These are phyloP conservation scores for Leccinum broughii DNA, from an alignment of 768 basidiomycete species.

Conservation along the genomic window DNA sequence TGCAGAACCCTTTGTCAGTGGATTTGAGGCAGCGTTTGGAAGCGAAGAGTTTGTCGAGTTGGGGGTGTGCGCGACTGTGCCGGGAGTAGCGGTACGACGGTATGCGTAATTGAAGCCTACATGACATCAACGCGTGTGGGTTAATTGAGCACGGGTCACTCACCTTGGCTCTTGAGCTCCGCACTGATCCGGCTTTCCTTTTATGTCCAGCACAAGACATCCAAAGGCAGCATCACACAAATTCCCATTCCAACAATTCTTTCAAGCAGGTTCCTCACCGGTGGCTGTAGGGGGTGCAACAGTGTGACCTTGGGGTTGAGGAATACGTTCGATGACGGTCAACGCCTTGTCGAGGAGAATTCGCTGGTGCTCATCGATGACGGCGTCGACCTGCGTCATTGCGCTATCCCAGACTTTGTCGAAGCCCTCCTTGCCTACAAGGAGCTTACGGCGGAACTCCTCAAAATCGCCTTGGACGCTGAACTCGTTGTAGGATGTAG, in stretches of 20 bases:
- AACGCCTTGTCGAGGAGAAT: constrained; percentile 88
- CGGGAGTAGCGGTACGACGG: constrained; percentile 64
- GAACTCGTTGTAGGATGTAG: constrained; percentile 95
- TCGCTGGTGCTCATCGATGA: constrained; percentile 89
- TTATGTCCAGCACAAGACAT: constrained; percentile 81
- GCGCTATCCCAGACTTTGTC: constrained; percentile 95
- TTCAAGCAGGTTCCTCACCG: constrained; percentile 93
- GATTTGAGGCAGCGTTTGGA: constrained; percentile 38
- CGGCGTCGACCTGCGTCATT: constrained; percentile 84
- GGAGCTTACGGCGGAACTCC: constrained; percentile 79
- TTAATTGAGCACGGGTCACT: constrained; percentile 18
- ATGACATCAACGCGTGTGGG: constrained; percentile 7
- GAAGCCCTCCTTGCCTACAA: constrained; percentile 77
- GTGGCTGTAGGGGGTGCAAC: constrained; percentile 47
- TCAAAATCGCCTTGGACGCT: constrained; percentile 90
- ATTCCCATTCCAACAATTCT: constrained; percentile 99
- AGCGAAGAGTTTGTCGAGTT: constrained; percentile 55
- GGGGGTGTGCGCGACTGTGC: constrained; percentile 56
- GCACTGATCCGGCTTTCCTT: constrained; percentile 88
- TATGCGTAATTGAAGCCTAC: constrained; percentile 96
- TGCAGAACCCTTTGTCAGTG: constrained; percentile 36
- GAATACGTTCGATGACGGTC: constrained; percentile 79
- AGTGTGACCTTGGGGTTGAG: constrained; percentile 45
- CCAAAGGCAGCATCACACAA: constrained; percentile 95
- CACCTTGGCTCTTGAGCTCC: constrained; percentile 91